phyloP scores from a whole-genome alignment of 169 alveolate genomes.

The Plasmodium ovale region DNA sequence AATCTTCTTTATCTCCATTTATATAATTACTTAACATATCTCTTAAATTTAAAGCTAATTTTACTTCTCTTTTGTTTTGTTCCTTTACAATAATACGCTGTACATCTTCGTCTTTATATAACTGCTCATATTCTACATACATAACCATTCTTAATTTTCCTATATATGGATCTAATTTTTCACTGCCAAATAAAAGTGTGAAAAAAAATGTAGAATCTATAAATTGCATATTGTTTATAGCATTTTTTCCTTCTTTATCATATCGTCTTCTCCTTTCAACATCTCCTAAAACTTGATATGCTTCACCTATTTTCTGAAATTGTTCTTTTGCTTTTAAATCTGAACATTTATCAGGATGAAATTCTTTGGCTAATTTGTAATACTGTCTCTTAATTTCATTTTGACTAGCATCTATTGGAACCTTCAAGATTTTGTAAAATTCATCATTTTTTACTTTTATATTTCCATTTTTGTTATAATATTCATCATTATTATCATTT shows the following conservation, averaged over 20 bases:
- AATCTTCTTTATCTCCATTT: conserved; percentile 82
- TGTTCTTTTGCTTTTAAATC: conserved; percentile 91
- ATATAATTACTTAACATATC: conserved; percentile 85
- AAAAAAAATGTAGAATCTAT: conserved; percentile 90
- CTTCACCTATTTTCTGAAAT: conserved; percentile 91
- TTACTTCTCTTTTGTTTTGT: conserved; percentile 88
- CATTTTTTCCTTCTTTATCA: conserved; percentile 93
- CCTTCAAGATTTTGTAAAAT: conserved; percentile 87
- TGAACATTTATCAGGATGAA: conserved; percentile 96
- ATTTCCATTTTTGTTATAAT: conserved; percentile 37
- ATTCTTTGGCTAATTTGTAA: conserved; percentile 90
- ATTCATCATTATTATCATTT: conserved; percentile 38
- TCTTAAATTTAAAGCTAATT: conserved; percentile 87
- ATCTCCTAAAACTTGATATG: conserved; percentile 95
- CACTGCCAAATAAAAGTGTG: conserved; percentile 93
- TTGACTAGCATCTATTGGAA: conserved; percentile 89
- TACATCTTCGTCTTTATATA: conserved; percentile 66
- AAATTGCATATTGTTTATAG: conserved; percentile 92
- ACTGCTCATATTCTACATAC: conserved; percentile 86
- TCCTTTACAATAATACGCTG: conserved; percentile 78
- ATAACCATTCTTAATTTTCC: conserved; percentile 91
- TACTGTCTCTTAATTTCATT: conserved; percentile 86
- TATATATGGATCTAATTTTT: conserved; percentile 89
- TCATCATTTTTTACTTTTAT: conserved; percentile 87
- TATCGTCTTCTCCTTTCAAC: conserved; percentile 93